Percentiles rank a stretch among this genome's conserved stretches.
phyloP scores from a whole-genome alignment of 768 basidiomycete species.

The Sarcodon sp. region DNA sequence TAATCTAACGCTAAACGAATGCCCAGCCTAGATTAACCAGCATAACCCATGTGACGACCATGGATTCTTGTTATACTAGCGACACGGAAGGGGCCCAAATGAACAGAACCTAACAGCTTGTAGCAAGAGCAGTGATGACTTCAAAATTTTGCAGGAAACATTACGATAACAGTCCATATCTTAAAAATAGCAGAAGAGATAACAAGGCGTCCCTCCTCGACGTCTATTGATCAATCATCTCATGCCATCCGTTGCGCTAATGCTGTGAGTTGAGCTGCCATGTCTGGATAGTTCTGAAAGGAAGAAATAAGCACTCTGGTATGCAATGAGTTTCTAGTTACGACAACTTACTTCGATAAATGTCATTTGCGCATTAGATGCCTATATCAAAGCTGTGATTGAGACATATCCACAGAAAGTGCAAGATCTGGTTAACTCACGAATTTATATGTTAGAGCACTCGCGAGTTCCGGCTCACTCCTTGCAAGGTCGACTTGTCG shows the following conservation, averaged over 20 bases:
- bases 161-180: too few species aligned
- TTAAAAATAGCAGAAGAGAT: too few species aligned
- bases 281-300: constrained; percentile 69
- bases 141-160: too few species aligned
- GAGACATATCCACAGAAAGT: not conserved
- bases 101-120: too few species aligned
- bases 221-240: not conserved
- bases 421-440: constrained; percentile 26
- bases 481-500: constrained; percentile 76
- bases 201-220: too few species aligned
- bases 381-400: not conserved
- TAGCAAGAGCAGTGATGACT: too few species aligned
- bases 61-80: too few species aligned
- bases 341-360: not conserved
- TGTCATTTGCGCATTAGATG: not conserved
- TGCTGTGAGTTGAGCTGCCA: constrained; percentile 55
- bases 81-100: too few species aligned
- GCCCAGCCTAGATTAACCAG: too few species aligned
- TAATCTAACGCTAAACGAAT: too few species aligned
- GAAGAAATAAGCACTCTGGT: constrained; percentile 63
- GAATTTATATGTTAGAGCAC: constrained; percentile 67
- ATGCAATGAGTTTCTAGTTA: constrained; percentile 60
- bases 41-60: too few species aligned
- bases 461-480: constrained; percentile 79
- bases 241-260: constrained; percentile 29